These are phyloP conservation scores for Verticillium dahliae DNA, from an alignment of 2,329 filamentous ascomycete species.

Conservation along the genomic window DNA sequence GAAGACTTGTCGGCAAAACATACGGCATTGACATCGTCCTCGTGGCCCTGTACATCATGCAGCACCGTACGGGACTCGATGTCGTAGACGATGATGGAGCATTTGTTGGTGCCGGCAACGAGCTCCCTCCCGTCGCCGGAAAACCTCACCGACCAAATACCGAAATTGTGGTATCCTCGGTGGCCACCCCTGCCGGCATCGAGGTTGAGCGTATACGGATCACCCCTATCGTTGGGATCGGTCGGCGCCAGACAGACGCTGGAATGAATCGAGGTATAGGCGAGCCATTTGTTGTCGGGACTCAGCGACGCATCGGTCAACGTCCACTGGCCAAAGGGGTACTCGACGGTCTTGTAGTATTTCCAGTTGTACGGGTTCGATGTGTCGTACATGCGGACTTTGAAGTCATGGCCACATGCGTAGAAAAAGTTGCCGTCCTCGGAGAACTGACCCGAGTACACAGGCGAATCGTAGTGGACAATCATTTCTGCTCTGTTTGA, in stretches of 20 bases:
- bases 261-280: constrained; percentile 83
- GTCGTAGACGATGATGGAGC: constrained; percentile 83
- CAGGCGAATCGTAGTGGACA: constrained; percentile 77
- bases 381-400: constrained; percentile 95
- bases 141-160: constrained; percentile 87
- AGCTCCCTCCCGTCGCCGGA: constrained; percentile 87
- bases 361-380: constrained; percentile 93
- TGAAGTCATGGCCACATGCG: constrained; percentile 84
- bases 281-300: constrained; percentile 85
- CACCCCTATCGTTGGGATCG: constrained; percentile 72
- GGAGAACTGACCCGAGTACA: constrained; percentile 94
- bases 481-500: constrained; percentile 74
- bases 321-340: constrained; percentile 88
- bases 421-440: constrained; percentile 98
- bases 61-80: constrained; percentile 74
- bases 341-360: constrained; percentile 85
- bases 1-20: constrained; percentile 87
- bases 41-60: constrained; percentile 70
- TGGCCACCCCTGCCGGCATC: constrained; percentile 15
- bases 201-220: constrained; percentile 76
- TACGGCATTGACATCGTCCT: constrained; percentile 90
- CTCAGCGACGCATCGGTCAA: constrained; percentile 89
- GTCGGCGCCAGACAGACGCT: constrained; percentile 82
- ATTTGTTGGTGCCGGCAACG: constrained; percentile 77
- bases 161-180: constrained; percentile 34